These are phyloP conservation scores for Calendula officinalis DNA, from an alignment of 129 eudicot genomes.

Conservation along the genomic window DNA sequence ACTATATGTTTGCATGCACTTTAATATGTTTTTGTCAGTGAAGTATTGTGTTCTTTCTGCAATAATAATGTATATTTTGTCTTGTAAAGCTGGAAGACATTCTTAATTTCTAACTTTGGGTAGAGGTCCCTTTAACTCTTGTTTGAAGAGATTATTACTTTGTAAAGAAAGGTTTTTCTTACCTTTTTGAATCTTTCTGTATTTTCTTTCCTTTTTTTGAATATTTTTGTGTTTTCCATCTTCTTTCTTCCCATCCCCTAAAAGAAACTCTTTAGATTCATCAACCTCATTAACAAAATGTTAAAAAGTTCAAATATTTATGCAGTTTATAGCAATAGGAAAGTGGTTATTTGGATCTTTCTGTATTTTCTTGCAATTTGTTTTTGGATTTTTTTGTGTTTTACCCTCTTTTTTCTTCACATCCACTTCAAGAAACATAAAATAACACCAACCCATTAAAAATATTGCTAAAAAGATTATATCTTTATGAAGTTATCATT, in stretches of 20 bases:
- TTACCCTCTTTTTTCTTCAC: neutral
- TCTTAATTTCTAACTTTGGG: too few species aligned
- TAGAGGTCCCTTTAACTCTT: too few species aligned
- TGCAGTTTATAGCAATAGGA: neutral
- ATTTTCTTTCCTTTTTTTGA: slow-evolving; percentile 19
- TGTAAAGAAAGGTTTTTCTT: slow-evolving; percentile 12
- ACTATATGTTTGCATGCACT: neutral
- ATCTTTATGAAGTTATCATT: neutral
- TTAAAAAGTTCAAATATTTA: neutral
- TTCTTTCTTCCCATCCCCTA: slow-evolving; percentile 4
- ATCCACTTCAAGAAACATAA: neutral
- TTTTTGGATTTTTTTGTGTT: neutral
- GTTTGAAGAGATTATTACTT: neutral
- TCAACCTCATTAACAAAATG: neutral
- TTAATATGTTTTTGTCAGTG: neutral
- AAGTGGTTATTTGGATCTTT: neutral
- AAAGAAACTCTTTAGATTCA: neutral
- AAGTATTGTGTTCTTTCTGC: neutral
- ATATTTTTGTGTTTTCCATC: neutral
- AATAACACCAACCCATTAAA: neutral
- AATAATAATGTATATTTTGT: neutral
- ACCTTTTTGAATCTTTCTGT: slow-evolving; percentile 21
- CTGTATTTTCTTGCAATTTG: neutral
- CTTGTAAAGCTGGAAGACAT: too few species aligned
- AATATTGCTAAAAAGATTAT: neutral